Evolutionary conservation across 2,329 filamentous ascomycete genomes (phyloP), one percentile per base, ranked within the genome.

Genomic region (Stagonosporopsis cucurbitacearum): DNA sequence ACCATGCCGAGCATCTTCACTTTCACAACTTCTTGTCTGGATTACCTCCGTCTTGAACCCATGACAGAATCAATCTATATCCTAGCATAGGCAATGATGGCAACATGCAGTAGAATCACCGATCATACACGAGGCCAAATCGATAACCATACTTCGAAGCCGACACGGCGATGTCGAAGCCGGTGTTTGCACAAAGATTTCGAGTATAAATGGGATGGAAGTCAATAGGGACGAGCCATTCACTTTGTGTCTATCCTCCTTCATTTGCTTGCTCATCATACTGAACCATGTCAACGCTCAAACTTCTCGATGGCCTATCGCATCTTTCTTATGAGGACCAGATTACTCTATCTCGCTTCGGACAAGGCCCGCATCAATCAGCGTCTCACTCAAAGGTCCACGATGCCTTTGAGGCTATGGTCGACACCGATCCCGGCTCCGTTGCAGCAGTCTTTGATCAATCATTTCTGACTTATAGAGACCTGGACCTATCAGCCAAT

Each of bases 321-420:
- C 35, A 44, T 35, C 62, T 72, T 22, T 37, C 62, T 13, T 11
- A 37, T 9, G 50, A 65, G 35, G 62, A 72, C 23, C 67, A 67
- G 41, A 30, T 42, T 5, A 52, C 62, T 20, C 37, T 72, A 23
- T 63, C 62, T 42, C 55, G 57, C 4, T 70, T 68, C 51, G 70
- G 69, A 15, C 64, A 62, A 33, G 70, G 70, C 7, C 58, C 66
- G 1, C 33, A 36, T 9, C 52, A 62, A 17, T 13, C 54, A 19
- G 50, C 64, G 4, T 62, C 66, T 40, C 51, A 64, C 25, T 35
- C 41, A 8, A 62, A 53, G 15, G 62, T 70, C 9, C 69, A 73
- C 25, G 44, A 57, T 19, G 71, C 71, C 4, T 72, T 73, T 45
- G 69, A 72, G 41, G 53, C 41, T 19, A 63, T 62, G 12, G 70